phyloP scores from a whole-genome alignment of 2,329 filamentous ascomycete genomes.

The Anisogramma anomala region DNA sequence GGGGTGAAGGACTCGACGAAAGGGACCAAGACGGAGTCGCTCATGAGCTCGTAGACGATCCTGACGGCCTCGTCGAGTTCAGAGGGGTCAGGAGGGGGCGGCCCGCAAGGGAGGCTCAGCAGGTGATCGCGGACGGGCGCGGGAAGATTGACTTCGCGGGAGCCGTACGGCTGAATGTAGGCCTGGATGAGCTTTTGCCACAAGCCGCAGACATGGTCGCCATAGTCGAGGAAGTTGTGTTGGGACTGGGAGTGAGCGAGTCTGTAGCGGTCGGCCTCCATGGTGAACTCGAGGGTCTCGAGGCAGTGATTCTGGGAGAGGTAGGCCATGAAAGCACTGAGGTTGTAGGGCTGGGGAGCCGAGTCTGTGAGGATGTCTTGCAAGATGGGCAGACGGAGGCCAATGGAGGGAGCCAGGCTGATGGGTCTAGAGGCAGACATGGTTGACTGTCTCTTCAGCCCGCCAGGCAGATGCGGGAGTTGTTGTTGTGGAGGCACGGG shows the following conservation, averaged over 20 bases:
- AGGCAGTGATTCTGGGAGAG: slow-evolving; percentile 94
- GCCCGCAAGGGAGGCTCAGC: slow-evolving; percentile 47
- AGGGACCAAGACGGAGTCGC: slow-evolving; percentile 85
- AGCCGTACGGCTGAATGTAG: slow-evolving; percentile 77
- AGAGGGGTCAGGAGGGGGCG: slow-evolving; percentile 58
- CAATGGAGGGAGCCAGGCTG: slow-evolving; percentile 33
- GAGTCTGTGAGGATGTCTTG: slow-evolving; percentile 80
- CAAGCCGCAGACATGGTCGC: slow-evolving; percentile 61
- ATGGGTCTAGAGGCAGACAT: slow-evolving; percentile 38
- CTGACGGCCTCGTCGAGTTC: slow-evolving; percentile 70
- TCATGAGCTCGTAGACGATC: slow-evolving; percentile 94
- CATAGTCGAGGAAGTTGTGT: slow-evolving; percentile 31
- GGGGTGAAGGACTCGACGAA: slow-evolving; percentile 62
- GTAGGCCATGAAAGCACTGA: slow-evolving; percentile 91
- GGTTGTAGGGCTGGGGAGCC: slow-evolving; percentile 77
- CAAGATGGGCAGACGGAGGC: slow-evolving; percentile 51
- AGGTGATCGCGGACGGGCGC: slow-evolving; percentile 74
- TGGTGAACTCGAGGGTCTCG: slow-evolving; percentile 91
- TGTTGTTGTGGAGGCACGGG: slow-evolving; percentile 34
- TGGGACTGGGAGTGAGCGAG: slow-evolving; percentile 39
- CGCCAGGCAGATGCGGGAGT: slow-evolving; percentile 26
- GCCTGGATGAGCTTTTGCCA: slow-evolving; percentile 84
- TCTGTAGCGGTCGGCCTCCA: slow-evolving; percentile 81
- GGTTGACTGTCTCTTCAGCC: slow-evolving; percentile 30
- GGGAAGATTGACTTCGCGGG: slow-evolving; percentile 83